A percentile compares a stretch with the other conserved stretches of the same genome.
These are phyloP conservation scores for Lippia alba DNA, from an alignment of 305 asterid genomes.

Conservation along the genomic window DNA sequence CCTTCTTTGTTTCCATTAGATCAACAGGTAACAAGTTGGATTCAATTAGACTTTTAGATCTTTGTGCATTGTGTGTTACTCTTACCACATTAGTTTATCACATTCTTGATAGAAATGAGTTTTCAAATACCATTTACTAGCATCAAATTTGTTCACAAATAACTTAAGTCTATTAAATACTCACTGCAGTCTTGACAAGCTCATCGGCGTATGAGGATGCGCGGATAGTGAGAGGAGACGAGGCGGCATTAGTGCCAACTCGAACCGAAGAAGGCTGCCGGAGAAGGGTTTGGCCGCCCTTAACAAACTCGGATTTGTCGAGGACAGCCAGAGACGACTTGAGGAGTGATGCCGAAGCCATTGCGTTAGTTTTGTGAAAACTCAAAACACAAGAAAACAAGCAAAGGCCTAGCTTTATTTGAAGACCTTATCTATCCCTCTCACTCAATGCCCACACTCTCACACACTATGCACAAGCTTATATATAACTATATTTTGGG, in stretches of 20 bases:
- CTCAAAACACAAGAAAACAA: neutral
- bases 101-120: too few species aligned
- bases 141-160: too few species aligned
- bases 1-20: neutral
- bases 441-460: slow-evolving; percentile 52
- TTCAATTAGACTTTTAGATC: neutral
- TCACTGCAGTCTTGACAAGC: slow-evolving; percentile 87
- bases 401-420: slow-evolving; percentile 6
- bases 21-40: too few species aligned
- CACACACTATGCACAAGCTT: slow-evolving; percentile 16
- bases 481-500: slow-evolving; percentile 36
- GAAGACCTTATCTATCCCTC: slow-evolving; percentile 58
- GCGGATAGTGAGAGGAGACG: slow-evolving; percentile 56
- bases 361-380: slow-evolving; percentile 31
- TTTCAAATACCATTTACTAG: too few species aligned
- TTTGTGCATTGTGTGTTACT: neutral
- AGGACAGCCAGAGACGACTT: slow-evolving; percentile 66
- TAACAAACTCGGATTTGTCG: slow-evolving; percentile 73
- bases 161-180: slow-evolving; percentile 21
- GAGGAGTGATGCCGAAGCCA: slow-evolving; percentile 90
- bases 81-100: too few species aligned
- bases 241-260: slow-evolving; percentile 48
- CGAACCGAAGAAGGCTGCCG: slow-evolving; percentile 63
- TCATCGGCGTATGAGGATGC: slow-evolving; percentile 87
- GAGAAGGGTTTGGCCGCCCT: slow-evolving; percentile 61